Evolutionary conservation across 805 yeast genomes (phyloP).

Genomic region (Candida patagonica): DNA sequence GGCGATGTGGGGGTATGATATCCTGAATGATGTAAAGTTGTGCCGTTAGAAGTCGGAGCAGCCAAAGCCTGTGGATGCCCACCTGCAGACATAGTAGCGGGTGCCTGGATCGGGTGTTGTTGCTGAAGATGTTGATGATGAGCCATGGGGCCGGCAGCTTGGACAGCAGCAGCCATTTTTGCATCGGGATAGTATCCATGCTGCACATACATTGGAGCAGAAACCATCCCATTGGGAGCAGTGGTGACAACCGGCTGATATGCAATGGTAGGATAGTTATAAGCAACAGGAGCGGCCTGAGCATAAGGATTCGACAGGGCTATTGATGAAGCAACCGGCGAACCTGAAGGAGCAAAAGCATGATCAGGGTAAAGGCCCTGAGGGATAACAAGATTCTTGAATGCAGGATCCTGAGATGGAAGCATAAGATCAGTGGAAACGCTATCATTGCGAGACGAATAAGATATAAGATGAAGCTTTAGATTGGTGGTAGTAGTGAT

Average conservation of each 20-base stretch:
- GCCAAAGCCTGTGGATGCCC: not conserved
- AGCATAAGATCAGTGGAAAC: slow-evolving; percentile 27
- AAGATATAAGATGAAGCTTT: slow-evolving; percentile 54
- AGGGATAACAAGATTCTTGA: slow-evolving; percentile 30
- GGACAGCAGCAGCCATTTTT: not conserved
- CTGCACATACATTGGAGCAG: not conserved
- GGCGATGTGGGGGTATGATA: not conserved
- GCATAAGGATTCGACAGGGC: not conserved
- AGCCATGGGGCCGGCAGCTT: not conserved
- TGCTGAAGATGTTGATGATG: slow-evolving; percentile 3
- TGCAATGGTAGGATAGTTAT: not conserved
- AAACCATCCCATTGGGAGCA: no score
- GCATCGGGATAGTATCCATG: not conserved
- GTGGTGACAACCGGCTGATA: slow-evolving; percentile 4
- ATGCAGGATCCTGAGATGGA: slow-evolving; percentile 39
- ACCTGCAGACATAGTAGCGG: slow-evolving; percentile 3
- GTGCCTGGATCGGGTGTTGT: slow-evolving; percentile 8
- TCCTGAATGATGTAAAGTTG: not conserved
- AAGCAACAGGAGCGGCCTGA: slow-evolving; percentile 1
- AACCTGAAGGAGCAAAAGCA: slow-evolving; percentile 11
- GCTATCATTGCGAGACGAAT: slow-evolving; percentile 30
- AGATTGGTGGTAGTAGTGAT: slow-evolving; percentile 43
- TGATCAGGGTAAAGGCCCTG: slow-evolving; percentile 32
- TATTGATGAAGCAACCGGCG: not conserved
- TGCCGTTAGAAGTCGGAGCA: slow-evolving; percentile 3